phyloP scores from a whole-genome alignment of 2,329 filamentous ascomycete species.

The Scedosporium boydii region DNA sequence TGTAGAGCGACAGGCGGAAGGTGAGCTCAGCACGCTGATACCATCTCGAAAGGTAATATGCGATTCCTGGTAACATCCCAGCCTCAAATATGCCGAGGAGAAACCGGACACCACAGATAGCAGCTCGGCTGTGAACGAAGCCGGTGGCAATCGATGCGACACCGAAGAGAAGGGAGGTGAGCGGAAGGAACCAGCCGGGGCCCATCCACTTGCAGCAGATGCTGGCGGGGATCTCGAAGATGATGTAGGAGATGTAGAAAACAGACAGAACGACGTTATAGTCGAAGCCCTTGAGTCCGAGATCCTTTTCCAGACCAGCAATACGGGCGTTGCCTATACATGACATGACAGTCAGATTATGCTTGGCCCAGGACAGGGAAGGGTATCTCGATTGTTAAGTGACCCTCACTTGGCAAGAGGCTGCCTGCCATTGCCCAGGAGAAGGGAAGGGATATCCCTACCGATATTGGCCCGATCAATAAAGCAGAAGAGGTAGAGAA shows the following conservation, averaged over 20 bases:
- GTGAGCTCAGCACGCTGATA: constrained; percentile 39
- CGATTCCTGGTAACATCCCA: constrained; percentile 55
- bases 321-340: constrained; percentile 46
- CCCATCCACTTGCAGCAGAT: constrained; percentile 55
- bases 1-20: constrained; percentile 54
- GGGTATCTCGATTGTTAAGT: no score
- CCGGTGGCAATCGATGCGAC: constrained; percentile 50
- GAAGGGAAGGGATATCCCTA: constrained; percentile 16
- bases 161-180: constrained; percentile 47
- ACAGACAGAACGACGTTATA: constrained; percentile 52
- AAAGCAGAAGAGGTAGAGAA: constrained; percentile 56
- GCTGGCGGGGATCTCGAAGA: constrained; percentile 56
- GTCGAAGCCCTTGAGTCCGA: constrained; percentile 44
- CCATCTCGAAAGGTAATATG: constrained; percentile 56
- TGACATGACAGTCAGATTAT: not conserved
- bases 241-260: constrained; percentile 57
- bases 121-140: constrained; percentile 42
- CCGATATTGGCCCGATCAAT: constrained; percentile 60
- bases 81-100: constrained; percentile 53
- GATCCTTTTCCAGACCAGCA: constrained; percentile 46
- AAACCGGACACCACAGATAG: constrained; percentile 46
- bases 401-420: no score
- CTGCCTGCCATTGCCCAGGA: no score
- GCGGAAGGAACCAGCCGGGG: constrained; percentile 55
- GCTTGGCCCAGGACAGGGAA: no score